phyloP scores from a whole-genome alignment of 179 eudicot species.

The Dionaea muscipula region DNA sequence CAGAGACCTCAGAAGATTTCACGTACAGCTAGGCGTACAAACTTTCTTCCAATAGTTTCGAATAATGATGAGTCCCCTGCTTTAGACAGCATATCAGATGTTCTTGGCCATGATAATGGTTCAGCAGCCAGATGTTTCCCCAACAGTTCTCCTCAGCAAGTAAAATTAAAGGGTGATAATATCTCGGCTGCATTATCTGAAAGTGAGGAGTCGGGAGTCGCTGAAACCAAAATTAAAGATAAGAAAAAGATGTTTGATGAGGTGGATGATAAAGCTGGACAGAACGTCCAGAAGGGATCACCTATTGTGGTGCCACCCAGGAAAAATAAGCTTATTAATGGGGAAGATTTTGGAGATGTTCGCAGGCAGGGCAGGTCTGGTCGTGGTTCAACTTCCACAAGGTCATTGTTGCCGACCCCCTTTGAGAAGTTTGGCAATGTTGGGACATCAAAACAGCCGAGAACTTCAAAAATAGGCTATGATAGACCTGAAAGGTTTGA shows the following conservation, averaged over 20 bases:
- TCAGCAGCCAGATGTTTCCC: slow-evolving; percentile 20
- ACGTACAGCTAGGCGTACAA: slow-evolving; percentile 52
- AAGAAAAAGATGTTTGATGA: slow-evolving; percentile 41
- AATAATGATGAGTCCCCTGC: slow-evolving; percentile 31
- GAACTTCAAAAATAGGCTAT: slow-evolving; percentile 38
- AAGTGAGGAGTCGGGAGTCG: slow-evolving; percentile 62
- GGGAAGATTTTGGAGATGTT: slow-evolving; percentile 39
- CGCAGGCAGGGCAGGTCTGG: slow-evolving; percentile 58
- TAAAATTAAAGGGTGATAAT: slow-evolving; percentile 29
- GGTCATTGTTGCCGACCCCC: slow-evolving; percentile 29
- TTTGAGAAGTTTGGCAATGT: slow-evolving; percentile 37
- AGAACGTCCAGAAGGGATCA: slow-evolving; percentile 36
- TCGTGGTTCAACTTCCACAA: slow-evolving; percentile 37
- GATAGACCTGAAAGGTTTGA: slow-evolving; percentile 50
- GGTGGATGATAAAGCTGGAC: slow-evolving; percentile 34
- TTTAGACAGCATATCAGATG: slow-evolving; percentile 31
- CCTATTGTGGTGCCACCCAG: slow-evolving; percentile 31
- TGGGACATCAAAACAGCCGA: slow-evolving; percentile 49
- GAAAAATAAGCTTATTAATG: slow-evolving; percentile 37
- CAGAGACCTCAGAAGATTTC: slow-evolving; percentile 62
- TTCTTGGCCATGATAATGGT: slow-evolving; percentile 29
- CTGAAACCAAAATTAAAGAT: slow-evolving; percentile 35
- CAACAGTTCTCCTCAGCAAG: slow-evolving; percentile 42
- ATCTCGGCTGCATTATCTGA: slow-evolving; percentile 40
- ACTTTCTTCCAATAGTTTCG: slow-evolving; percentile 36